Conservation (phyloP, 305 asterid species). For the Rubia peregrina region DNA sequence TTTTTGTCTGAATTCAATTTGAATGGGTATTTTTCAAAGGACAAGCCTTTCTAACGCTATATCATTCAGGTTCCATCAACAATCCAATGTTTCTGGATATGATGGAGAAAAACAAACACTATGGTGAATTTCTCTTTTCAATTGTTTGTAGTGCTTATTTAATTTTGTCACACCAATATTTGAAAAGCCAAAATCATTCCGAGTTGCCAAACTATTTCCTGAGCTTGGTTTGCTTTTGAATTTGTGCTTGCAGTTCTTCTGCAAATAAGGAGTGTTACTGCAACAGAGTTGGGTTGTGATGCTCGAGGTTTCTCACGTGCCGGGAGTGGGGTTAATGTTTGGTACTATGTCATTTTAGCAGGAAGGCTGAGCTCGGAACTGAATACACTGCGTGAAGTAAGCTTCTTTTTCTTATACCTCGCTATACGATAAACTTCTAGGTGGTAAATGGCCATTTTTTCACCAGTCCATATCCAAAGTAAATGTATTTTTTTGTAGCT, state of each 20-base stretch:
- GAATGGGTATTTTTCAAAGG: conserved; percentile 15
- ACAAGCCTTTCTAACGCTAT: conserved; percentile 28
- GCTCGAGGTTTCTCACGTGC: conserved; percentile 83
- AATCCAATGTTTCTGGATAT: conserved; percentile 63
- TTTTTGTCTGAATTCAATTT: neutral
- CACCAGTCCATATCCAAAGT: neutral
- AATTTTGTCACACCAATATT: neutral
- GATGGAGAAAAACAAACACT: conserved; percentile 81
- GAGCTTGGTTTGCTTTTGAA: neutral
- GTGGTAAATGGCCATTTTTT: neutral
- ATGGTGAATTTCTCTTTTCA: conserved; percentile 41
- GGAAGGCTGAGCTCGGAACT: conserved; percentile 92
- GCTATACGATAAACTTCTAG: conserved; percentile 6
- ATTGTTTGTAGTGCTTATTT: conserved; percentile 1
- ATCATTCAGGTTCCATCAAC: conserved; percentile 66
- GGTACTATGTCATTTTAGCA: conserved; percentile 91
- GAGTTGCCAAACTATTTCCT: neutral
- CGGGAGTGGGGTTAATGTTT: conserved; percentile 62
- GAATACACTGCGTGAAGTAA: conserved; percentile 85
- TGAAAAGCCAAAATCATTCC: neutral
- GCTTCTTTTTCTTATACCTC: conserved; percentile 20
- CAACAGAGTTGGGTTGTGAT: conserved; percentile 90
- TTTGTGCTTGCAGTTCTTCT: conserved; percentile 59
- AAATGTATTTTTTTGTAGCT: neutral
- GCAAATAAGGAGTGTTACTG: conserved; percentile 76